Conservation (phyloP, 495 filamentous ascomycete genomes). For the Peziza echinospora region DNA sequence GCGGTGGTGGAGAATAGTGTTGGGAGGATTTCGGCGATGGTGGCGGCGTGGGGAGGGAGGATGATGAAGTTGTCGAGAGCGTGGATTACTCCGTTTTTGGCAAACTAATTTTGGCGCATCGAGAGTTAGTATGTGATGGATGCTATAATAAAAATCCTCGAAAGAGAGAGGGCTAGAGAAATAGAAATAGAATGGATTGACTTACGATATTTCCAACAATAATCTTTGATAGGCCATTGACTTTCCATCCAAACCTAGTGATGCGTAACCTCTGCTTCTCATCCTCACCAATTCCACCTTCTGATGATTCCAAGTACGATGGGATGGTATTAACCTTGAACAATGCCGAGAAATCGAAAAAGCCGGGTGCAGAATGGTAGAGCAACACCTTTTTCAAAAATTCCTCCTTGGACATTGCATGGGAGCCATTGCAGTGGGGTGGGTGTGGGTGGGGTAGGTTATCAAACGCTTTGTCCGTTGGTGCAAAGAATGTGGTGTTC, state of each 20-base stretch:
- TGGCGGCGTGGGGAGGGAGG: constrained; percentile 42
- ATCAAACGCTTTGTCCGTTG: constrained; percentile 46
- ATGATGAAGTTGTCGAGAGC: constrained; percentile 47
- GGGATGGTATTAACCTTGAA: constrained; percentile 49
- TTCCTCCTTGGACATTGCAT: constrained; percentile 35
- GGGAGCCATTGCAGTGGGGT: constrained; percentile 28
- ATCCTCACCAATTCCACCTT: constrained; percentile 30
- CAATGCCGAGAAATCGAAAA: constrained; percentile 37
- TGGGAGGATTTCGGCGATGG: constrained; percentile 45
- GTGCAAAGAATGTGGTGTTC: constrained; percentile 65
- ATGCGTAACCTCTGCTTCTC: constrained; percentile 47
- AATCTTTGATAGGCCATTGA: constrained; percentile 55
- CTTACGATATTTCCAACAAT: constrained; percentile 42
- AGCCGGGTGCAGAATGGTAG: constrained; percentile 48
- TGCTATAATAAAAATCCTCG: too few species aligned
- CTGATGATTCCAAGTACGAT: constrained; percentile 31
- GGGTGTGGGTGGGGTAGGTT: constrained; percentile 25
- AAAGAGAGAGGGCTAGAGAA: too few species aligned
- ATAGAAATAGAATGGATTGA: too few species aligned
- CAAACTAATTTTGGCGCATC: constrained; percentile 25
- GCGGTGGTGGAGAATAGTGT: constrained; percentile 52
- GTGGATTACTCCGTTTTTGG: constrained; percentile 63
- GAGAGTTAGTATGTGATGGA: too few species aligned
- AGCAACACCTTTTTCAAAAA: constrained; percentile 39
- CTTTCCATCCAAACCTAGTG: constrained; percentile 27